Evolutionary conservation across 1,139 yeast genomes (phyloP), one percentile per base, ranked within the genome.

Genomic region (Sugiyamaella castrensis): DNA sequence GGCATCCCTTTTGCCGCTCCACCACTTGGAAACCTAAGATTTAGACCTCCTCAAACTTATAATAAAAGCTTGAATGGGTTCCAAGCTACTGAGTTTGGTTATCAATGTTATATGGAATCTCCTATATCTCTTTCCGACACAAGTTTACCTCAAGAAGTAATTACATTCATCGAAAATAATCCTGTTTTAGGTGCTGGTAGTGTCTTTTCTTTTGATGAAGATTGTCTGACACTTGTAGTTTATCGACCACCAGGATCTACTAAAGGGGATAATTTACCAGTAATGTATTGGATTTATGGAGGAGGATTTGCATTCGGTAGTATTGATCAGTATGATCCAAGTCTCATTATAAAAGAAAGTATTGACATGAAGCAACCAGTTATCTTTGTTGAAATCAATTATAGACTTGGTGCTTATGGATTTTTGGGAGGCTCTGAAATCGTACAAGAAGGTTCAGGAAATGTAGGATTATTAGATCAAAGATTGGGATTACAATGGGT

Each of bases 201-300:
- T 26, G 33, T 45, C 12, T 6, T 19, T 19, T 19, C 13, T 12
- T 43, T 33, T 28, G 27, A 35, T 34, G 64, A 61, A 40, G 64
- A 61, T 46, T 61, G 65, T 39, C 46, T 61, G 43, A 47, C 47
- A 16, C 40, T 61, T 15, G 53, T 58, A 41, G 38, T 60, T 12
- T 54, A 48, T 41, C 43, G 56, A 2, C 64, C 64, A 2, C 40
- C 53, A 9, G 51, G 53, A 4, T 31, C 50, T 2, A 40, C 27
- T 4, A 19, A 43, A 5, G 19, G 47, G 1, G 52, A 37, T n/a
- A 47, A 52, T 10, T 52, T 68, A 8, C 71, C 71, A 2, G 71
- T 67, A 6, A 53, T 64, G 43, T 56, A 64, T 15, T 67, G 70
- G 69, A 66, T 70, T 42, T 68, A 68, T 49, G 73, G 72, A 11